Evolutionary conservation across 805 yeast species (phyloP).

Genomic region (Cyberlindnera samutprakarnensis): DNA sequence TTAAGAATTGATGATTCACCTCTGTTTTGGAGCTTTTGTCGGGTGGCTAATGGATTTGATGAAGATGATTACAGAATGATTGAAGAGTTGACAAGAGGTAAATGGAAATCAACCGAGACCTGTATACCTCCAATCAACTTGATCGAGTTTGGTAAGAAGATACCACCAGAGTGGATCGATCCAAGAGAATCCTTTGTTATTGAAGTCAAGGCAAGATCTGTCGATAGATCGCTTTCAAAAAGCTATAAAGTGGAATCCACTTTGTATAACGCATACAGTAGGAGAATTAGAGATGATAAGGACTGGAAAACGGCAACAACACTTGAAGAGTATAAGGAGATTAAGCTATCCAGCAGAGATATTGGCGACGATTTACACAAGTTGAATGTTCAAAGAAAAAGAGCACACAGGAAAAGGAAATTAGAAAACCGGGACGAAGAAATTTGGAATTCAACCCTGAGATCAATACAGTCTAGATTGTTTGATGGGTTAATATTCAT

Average conservation of each 20-base stretch:
- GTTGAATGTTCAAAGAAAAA: slow-evolving; percentile 19
- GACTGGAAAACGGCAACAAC: slow-evolving; percentile 47
- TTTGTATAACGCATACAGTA: slow-evolving; percentile 68
- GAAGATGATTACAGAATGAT: slow-evolving; percentile 53
- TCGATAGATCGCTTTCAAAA: slow-evolving; percentile 39
- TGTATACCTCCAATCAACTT: slow-evolving; percentile 33
- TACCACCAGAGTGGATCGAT: slow-evolving; percentile 71
- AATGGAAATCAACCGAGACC: slow-evolving; percentile 43
- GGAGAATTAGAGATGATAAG: slow-evolving; percentile 63
- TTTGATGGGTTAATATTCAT: slow-evolving; percentile 42
- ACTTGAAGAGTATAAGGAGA: slow-evolving; percentile 40
- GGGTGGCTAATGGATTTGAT: slow-evolving; percentile 80
- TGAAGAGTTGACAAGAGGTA: slow-evolving; percentile 44
- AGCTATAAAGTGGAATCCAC: slow-evolving; percentile 63
- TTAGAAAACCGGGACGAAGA: slow-evolving; percentile 17
- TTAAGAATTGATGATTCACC: slow-evolving; percentile 23
- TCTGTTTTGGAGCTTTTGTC: slow-evolving; percentile 59
- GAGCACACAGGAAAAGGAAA: slow-evolving; percentile 12
- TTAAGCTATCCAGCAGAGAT: slow-evolving; percentile 21
- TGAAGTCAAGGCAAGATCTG: slow-evolving; percentile 76
- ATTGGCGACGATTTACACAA: slow-evolving; percentile 15
- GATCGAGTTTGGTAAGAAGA: slow-evolving; percentile 48
- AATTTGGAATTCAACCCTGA: slow-evolving; percentile 15
- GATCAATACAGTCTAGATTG: slow-evolving; percentile 22
- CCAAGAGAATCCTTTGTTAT: slow-evolving; percentile 73